Percentiles rank a stretch among this genome's conserved stretches.
These are phyloP conservation scores for Leccinum disarticulatum DNA, from an alignment of 768 basidiomycete genomes.

Conservation along the genomic window DNA sequence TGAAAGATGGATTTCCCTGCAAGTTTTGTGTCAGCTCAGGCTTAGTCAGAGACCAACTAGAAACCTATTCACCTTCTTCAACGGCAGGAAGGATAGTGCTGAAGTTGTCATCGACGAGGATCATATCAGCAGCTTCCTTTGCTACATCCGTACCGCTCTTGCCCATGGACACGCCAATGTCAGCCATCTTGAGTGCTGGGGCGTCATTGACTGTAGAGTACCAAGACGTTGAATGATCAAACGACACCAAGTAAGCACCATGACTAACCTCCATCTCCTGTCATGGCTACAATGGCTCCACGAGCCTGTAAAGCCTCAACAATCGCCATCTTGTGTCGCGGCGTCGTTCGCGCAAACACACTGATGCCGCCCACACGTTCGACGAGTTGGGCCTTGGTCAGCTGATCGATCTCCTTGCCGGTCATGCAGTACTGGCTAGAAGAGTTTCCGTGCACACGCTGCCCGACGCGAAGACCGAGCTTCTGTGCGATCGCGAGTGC, in stretches of 20 bases:
- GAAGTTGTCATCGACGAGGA: constrained; percentile 97
- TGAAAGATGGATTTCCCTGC: constrained; percentile 96
- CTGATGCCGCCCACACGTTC: constrained; percentile 80
- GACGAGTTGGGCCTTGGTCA: constrained; percentile 77
- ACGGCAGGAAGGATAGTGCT: constrained; percentile 92
- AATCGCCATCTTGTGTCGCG: constrained; percentile 97
- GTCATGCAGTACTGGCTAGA: constrained; percentile 57
- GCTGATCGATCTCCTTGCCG: constrained; percentile 80
- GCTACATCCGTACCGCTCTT: constrained; percentile 98
- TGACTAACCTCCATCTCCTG: constrained; percentile 85
- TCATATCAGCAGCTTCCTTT: constrained; percentile 96
- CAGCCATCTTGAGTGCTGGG: constrained; percentile 95
- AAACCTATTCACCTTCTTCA: constrained; percentile 67
- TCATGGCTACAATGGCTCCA: constrained; percentile 94
- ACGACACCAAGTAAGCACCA: constrained; percentile 30
- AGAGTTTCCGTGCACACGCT: constrained; percentile 33
- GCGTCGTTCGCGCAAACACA: constrained; percentile 95
- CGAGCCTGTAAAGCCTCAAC: constrained; percentile 90
- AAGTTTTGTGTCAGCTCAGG: constrained; percentile 1
- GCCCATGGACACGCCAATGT: constrained; percentile 98
- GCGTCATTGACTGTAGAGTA: constrained; percentile 79
- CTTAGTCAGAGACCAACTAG: not conserved
- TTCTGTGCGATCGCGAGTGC: constrained; percentile 86
- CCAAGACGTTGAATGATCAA: not conserved
- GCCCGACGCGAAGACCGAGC: constrained; percentile 74